Percentiles rank a stretch among this genome's conserved stretches.
Conservation (phyloP, 768 basidiomycete species). For the Psilocybe azurescens region DNA sequence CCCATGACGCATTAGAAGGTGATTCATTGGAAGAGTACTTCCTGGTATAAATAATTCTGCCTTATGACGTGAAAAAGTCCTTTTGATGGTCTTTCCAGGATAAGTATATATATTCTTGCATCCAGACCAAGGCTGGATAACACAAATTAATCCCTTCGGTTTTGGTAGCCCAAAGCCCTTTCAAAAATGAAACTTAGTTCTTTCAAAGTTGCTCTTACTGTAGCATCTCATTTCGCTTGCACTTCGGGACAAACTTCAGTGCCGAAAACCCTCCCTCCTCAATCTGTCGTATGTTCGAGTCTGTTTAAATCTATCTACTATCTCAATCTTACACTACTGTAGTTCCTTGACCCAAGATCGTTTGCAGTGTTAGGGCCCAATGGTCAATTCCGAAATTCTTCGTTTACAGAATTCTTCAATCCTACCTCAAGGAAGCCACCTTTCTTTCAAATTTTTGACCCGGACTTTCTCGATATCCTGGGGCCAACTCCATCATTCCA, state of each 20-base stretch:
- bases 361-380: constrained; percentile 57
- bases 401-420: constrained; percentile 51
- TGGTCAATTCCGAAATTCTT: constrained; percentile 41
- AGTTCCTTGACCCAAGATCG: constrained; percentile 57
- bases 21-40: neutral
- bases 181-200: neutral
- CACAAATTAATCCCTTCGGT: neutral
- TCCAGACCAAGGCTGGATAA: neutral
- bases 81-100: neutral
- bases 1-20: neutral
- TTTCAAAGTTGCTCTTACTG: neutral
- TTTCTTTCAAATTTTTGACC: constrained; percentile 59
- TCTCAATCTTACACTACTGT: constrained; percentile 4
- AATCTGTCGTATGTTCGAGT: constrained; percentile 33
- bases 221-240: neutral
- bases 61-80: neutral
- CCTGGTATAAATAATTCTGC: neutral
- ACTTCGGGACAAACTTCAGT: constrained; percentile 7
- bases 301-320: neutral
- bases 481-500: constrained; percentile 62
- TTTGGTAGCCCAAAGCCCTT: too few relatives aligned
- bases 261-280: constrained; percentile 29
- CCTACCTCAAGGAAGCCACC: constrained; percentile 39
- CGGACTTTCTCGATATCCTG: constrained; percentile 62
- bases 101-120: neutral